phyloP scores from a whole-genome alignment of 106 monocot genomes.

The Dendrobium officinale region DNA sequence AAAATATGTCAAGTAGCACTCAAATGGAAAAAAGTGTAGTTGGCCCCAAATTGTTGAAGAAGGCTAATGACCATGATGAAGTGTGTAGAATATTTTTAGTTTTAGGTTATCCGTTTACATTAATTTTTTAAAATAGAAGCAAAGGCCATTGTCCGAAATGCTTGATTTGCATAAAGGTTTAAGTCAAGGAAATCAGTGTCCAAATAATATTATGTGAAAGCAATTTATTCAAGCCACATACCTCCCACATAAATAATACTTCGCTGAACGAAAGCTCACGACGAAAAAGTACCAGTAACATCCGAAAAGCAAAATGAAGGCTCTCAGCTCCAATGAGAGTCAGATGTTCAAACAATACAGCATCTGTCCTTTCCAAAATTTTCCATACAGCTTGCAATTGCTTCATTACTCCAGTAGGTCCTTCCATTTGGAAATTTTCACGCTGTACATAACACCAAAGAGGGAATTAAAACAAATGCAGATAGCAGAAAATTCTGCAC shows the following conservation, averaged over 20 bases:
- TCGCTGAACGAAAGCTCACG: constrained; percentile 81
- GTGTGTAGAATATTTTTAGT: background rate
- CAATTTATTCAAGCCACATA: constrained; percentile 22
- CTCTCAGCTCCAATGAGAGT: constrained; percentile 90
- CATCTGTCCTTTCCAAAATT: constrained; percentile 80
- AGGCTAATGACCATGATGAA: background rate
- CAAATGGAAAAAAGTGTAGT: background rate
- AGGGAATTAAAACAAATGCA: background rate
- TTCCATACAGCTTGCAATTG: constrained; percentile 91
- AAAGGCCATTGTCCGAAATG: background rate
- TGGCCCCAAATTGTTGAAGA: background rate
- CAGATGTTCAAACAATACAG: constrained; percentile 86
- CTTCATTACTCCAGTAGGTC: constrained; percentile 92
- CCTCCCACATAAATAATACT: constrained; percentile 97
- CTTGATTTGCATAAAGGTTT: background rate
- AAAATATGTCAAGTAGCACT: too few species aligned
- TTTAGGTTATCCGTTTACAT: background rate
- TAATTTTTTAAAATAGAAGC: background rate
- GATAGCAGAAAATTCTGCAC: background rate
- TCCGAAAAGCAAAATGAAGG: constrained; percentile 95
- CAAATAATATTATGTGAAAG: background rate
- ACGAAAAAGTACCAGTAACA: constrained; percentile 85
- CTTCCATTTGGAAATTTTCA: constrained; percentile 97
- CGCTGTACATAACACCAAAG: constrained; percentile 39
- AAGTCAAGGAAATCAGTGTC: background rate